Conservation (phyloP, 2,329 filamentous ascomycete species). For the Mycosphaerella arachidis region DNA sequence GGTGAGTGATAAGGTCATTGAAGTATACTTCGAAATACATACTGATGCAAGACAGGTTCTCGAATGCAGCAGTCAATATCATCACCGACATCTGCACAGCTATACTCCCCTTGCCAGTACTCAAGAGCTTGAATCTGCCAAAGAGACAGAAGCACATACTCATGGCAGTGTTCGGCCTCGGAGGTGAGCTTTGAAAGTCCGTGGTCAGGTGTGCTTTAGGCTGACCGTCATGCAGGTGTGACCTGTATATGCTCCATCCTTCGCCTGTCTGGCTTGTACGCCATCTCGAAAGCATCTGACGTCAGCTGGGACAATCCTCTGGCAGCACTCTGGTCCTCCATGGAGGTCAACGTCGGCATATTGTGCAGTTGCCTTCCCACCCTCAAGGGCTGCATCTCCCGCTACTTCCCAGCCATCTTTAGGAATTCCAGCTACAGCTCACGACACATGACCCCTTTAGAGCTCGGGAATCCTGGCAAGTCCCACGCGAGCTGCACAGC, state of each 20-base stretch:
- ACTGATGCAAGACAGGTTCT: constrained; percentile 15
- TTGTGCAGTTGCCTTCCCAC: constrained; percentile 28
- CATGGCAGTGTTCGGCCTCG: constrained; percentile 34
- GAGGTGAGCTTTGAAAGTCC: constrained; percentile 14
- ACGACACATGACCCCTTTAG: not conserved
- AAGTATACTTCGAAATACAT: not conserved
- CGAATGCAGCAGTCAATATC: constrained; percentile 33
- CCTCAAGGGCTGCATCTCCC: constrained; percentile 25
- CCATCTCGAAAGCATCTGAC: constrained; percentile 23
- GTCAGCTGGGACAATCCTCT: constrained; percentile 28
- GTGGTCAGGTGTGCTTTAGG: too few species aligned
- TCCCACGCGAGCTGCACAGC: constrained; percentile 12
- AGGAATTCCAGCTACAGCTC: not conserved
- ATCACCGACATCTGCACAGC: constrained; percentile 32
- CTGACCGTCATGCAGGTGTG: constrained; percentile 16
- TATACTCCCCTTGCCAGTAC: constrained; percentile 31
- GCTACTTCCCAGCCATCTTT: constrained; percentile 28
- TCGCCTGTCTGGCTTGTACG: constrained; percentile 26
- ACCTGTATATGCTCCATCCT: constrained; percentile 27
- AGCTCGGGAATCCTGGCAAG: constrained; percentile 1
- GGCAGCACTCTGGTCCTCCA: constrained; percentile 24
- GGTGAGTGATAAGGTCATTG: constrained; percentile 18
- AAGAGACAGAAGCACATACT: constrained; percentile 29
- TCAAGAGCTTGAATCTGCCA: constrained; percentile 28
- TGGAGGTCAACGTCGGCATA: constrained; percentile 30